Conservation (phyloP, 306 rosid species). For the Datisca glomerata region DNA sequence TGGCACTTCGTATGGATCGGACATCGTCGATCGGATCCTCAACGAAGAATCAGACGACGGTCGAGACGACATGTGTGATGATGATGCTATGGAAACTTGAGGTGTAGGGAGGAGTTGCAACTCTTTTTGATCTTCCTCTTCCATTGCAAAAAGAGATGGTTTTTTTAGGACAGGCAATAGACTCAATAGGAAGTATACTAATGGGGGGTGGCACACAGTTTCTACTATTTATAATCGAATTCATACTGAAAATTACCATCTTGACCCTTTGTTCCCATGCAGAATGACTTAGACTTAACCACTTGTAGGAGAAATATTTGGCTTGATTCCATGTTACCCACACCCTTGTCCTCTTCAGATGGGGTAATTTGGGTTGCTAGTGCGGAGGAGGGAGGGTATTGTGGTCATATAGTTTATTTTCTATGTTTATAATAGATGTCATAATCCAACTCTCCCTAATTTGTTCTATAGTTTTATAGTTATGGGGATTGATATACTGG, state of each 20-base stretch:
- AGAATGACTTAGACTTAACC: neutral
- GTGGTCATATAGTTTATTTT: too few species aligned
- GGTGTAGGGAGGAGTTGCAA: constrained; percentile 73
- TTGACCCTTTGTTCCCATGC: neutral
- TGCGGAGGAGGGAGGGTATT: too few species aligned
- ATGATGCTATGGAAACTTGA: constrained; percentile 10
- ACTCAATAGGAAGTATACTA: too few species aligned
- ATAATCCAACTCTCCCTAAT: too few species aligned
- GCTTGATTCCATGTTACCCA: too few species aligned
- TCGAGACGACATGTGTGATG: constrained; percentile 22
- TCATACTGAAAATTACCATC: neutral
- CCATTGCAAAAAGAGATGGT: constrained; percentile 30
- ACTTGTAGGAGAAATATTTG: too few species aligned
- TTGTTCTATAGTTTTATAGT: too few species aligned
- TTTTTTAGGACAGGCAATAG: too few species aligned
- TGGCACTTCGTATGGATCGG: constrained; percentile 13
- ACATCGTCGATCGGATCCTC: constrained; percentile 34
- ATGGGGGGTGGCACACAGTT: constrained; percentile 7
- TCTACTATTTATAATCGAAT: constrained; percentile 9
- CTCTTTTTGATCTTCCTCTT: constrained; percentile 57
- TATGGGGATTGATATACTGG: too few species aligned
- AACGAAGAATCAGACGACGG: constrained; percentile 34
- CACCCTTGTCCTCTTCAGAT: too few species aligned
- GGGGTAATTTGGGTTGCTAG: too few species aligned
- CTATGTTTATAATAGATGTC: too few species aligned